Evolutionary conservation across 768 basidiomycete species (phyloP).

Genomic region (Dentipellis sp.): DNA sequence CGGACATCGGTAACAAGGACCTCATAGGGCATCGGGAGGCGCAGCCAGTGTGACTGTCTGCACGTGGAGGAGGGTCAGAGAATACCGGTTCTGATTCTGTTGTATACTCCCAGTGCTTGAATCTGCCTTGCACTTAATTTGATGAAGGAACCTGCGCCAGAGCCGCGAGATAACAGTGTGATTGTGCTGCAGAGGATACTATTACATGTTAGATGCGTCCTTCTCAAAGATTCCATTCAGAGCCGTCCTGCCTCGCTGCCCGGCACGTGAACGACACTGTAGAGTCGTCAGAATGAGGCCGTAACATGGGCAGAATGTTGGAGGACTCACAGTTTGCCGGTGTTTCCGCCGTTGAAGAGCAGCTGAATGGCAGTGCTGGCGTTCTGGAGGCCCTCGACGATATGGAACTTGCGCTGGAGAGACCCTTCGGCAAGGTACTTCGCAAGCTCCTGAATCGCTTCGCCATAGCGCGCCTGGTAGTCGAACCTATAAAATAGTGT

Average conservation of each 20-base stretch:
- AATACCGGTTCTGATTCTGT: background rate
- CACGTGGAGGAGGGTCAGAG: too few species aligned
- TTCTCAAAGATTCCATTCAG: too few species aligned
- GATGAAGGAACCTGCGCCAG: too few species aligned
- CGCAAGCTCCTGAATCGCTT: conserved; percentile 48
- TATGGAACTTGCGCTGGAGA: conserved; percentile 74
- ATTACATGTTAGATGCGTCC: too few species aligned
- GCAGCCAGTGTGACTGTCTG: too few species aligned
- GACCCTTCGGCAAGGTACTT: conserved; percentile 54
- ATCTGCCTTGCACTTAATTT: too few species aligned
- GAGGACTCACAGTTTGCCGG: conserved; percentile 54
- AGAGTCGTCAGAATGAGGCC: background rate
- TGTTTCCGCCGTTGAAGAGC: conserved; percentile 71
- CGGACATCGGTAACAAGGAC: too few species aligned
- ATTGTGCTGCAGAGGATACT: too few species aligned
- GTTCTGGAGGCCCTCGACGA: conserved; percentile 67
- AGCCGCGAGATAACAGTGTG: too few species aligned
- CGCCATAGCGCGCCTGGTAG: conserved; percentile 51
- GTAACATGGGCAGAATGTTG: background rate
- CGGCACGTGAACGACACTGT: conserved; percentile 51
- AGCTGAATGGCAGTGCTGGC: conserved; percentile 62
- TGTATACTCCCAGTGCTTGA: too few species aligned
- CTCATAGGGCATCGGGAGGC: too few species aligned
- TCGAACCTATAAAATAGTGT: conserved; percentile 46
- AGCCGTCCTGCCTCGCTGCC: conserved; percentile 10